Base-by-base conservation (phyloP, 352 stramenopile genomes). In the Globisporangium ultimum region DNA sequence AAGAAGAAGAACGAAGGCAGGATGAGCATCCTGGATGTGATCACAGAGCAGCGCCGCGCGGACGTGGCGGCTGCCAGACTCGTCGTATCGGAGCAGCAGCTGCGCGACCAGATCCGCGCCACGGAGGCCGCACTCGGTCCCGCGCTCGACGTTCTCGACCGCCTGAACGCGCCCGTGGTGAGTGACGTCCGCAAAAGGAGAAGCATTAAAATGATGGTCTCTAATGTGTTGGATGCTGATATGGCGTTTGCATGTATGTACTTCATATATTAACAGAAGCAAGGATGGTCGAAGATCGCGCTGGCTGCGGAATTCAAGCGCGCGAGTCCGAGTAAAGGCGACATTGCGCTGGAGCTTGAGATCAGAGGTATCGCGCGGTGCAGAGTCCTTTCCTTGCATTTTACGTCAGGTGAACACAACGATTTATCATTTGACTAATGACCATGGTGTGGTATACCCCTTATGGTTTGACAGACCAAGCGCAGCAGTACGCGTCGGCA, bases 261-360 rank as follows among this genome's bases (percentile, higher is more conserved):
- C 6, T 36, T 38, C 6, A 12, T 53, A 4, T 36, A n/a, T 38
- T 17, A 41, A 52, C 60, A 91, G 81, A 77, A 73, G 18, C 60
- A 71, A 28, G 77, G 80, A 11, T 90, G 79, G 68, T 76, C 71
- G 24, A 61, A 82, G 42, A 87, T 99, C 64, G 90, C 94, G 22
- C 80, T 99, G 18, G 97, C 97, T 1, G 96, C 97, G 14, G 97
- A 99, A 80, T 99, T 99, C 78, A 99, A 99, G 78, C 88, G 97
- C 24, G 96, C 96, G 10, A 98, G 87, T 45, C 97, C 97, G 13
- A 98, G 87, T 71, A 99, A 99, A 72, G 97, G 97, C 17, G 82
- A 98, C 69, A 99, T 99, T 68, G 87, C 86, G 21, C 71, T 80
- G 46, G 70, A 80, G 57, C 67, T 93, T 50, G 68, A 81, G 22